Conservation (phyloP, 768 basidiomycete species). For the Imleria badia region DNA sequence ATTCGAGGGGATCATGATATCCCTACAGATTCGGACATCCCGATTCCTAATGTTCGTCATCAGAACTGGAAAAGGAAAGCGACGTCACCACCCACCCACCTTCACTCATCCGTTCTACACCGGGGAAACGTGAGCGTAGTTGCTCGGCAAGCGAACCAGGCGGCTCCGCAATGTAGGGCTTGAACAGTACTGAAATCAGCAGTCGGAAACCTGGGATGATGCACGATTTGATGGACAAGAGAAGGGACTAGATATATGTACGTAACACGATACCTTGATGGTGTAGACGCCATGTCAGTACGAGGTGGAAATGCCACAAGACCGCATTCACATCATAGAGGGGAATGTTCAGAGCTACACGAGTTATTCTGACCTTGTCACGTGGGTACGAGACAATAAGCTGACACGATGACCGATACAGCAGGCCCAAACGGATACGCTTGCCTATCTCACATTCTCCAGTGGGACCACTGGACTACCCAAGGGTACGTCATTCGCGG, state of each 20-base stretch:
- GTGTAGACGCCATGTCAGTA: slow-evolving; percentile 2
- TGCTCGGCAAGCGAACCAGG: slow-evolving; percentile 49
- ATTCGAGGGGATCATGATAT: not conserved
- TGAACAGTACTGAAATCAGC: slow-evolving; percentile 55
- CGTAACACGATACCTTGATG: slow-evolving; percentile 55
- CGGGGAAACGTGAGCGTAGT: slow-evolving; percentile 38
- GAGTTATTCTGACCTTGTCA: slow-evolving; percentile 47
- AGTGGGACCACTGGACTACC: slow-evolving; percentile 78
- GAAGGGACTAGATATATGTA: slow-evolving; percentile 58
- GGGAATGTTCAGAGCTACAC: slow-evolving; percentile 41
- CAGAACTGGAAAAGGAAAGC: not conserved
- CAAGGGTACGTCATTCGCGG: slow-evolving; percentile 48
- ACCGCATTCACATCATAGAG: slow-evolving; percentile 49
- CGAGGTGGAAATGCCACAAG: slow-evolving; percentile 21
- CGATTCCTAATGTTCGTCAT: slow-evolving; percentile 51
- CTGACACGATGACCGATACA: slow-evolving; percentile 43
- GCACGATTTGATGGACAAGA: slow-evolving; percentile 61
- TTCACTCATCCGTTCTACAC: slow-evolving; percentile 38
- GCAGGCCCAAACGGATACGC: slow-evolving; percentile 48
- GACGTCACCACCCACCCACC: slow-evolving; percentile 36
- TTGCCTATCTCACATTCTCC: slow-evolving; percentile 73
- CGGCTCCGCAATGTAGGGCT: slow-evolving; percentile 53
- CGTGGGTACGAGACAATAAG: slow-evolving; percentile 35
- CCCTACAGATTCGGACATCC: slow-evolving; percentile 67
- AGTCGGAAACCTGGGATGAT: slow-evolving; percentile 44